These are phyloP conservation scores for Abortiporus biennis DNA, from an alignment of 1,284 basidiomycete genomes.

Conservation along the genomic window DNA sequence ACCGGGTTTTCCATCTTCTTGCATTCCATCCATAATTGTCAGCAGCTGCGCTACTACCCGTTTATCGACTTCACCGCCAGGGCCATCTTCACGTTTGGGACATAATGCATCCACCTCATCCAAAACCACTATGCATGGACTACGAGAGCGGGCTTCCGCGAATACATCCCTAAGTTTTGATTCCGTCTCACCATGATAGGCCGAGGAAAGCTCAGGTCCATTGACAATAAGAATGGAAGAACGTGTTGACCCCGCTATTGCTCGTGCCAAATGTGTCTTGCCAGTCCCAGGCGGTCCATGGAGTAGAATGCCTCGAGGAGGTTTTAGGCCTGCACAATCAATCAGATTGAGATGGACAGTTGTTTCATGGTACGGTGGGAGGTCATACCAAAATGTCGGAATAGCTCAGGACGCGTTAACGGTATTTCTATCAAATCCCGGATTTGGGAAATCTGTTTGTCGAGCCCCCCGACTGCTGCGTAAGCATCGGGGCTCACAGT, in stretches of 20 bases:
- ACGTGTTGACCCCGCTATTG: conserved; percentile 77
- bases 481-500: conserved; percentile 47
- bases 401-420: conserved; percentile 84
- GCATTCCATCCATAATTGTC: conserved; percentile 93
- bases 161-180: conserved; percentile 88
- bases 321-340: conserved; percentile 71
- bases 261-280: conserved; percentile 89
- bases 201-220: conserved; percentile 91
- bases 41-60: conserved; percentile 93
- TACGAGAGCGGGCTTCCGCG: conserved; percentile 72
- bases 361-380: conserved; percentile 2
- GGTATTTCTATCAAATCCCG: conserved; percentile 95
- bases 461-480: conserved; percentile 82
- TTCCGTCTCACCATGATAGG: conserved; percentile 97
- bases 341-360: neutral
- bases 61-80: conserved; percentile 91
- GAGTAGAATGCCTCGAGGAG: conserved; percentile 85
- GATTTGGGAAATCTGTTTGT: conserved; percentile 85
- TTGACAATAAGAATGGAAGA: conserved; percentile 87
- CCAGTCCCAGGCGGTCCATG: conserved; percentile 94
- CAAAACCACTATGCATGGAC: conserved; percentile 90
- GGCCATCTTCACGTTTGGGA: conserved; percentile 82
- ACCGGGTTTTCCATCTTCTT: conserved; percentile 30
- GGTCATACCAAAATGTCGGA: conserved; percentile 76
- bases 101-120: conserved; percentile 97